phyloP scores from a whole-genome alignment of 208 protist genomes.

The Endotrypanum monterogeii region DNA sequence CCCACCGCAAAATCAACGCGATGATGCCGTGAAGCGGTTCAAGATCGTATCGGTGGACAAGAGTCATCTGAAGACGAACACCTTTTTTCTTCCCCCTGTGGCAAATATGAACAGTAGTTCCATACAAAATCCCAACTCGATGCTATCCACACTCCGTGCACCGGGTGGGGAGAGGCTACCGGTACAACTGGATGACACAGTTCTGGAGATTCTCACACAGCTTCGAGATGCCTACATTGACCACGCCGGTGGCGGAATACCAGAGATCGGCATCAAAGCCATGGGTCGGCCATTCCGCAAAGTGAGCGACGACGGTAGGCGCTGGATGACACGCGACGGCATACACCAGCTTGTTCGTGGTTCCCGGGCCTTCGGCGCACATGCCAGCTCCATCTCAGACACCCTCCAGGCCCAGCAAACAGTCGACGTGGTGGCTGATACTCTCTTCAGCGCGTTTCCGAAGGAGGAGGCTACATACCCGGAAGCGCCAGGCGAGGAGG shows the following conservation, averaged over 20 bases:
- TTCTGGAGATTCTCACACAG: conserved; percentile 46
- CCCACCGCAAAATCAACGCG: conserved; percentile 78
- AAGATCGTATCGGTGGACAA: conserved; percentile 86
- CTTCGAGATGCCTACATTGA: conserved; percentile 83
- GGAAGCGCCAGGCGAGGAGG: conserved; percentile 11
- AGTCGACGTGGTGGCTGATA: conserved; percentile 40
- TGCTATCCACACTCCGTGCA: conserved; percentile 34
- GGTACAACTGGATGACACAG: conserved; percentile 43
- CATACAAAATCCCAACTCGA: conserved; percentile 46
- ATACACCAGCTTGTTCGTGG: conserved; percentile 72
- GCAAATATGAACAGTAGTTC: conserved; percentile 31
- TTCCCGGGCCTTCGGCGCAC: conserved; percentile 56
- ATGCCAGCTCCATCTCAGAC: conserved; percentile 30
- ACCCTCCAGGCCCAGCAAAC: conserved; percentile 42
- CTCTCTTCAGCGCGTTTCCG: conserved; percentile 75
- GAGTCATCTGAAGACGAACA: conserved; percentile 54
- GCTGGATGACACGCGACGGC: conserved; percentile 79
- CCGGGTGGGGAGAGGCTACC: conserved; percentile 38
- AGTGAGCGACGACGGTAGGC: conserved; percentile 70
- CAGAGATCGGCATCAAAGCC: conserved; percentile 91
- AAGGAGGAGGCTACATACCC: conserved; percentile 40
- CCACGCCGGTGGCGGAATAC: conserved; percentile 77
- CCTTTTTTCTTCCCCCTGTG: conserved; percentile 23
- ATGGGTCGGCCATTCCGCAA: conserved; percentile 87
- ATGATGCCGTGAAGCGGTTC: conserved; percentile 80